Percentiles rank a stretch among this genome's conserved stretches.
phyloP scores from a whole-genome alignment of 345 rosid species.

The Gossypium mustelinum region DNA sequence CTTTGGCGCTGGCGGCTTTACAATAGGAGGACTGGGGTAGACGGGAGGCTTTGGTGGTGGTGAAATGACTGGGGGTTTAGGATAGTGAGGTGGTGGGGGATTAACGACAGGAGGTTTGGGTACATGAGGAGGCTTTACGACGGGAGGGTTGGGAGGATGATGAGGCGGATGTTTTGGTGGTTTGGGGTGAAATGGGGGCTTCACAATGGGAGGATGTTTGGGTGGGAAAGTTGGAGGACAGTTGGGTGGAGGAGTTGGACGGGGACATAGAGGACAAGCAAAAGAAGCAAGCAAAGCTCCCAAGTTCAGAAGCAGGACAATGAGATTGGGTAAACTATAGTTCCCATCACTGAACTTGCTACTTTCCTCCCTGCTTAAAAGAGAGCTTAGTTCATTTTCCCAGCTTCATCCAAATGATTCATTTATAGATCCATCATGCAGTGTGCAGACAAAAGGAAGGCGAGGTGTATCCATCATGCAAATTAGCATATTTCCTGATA shows the following conservation, averaged over 20 bases:
- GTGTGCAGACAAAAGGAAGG: background rate
- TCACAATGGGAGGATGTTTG: conserved; percentile 30
- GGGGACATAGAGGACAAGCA: conserved; percentile 44
- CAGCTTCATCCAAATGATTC: background rate
- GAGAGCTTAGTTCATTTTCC: background rate
- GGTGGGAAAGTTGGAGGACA: conserved; percentile 30
- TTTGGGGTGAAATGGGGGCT: conserved; percentile 33
- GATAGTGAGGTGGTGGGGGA: conserved; percentile 16
- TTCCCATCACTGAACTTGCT: background rate
- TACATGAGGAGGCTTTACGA: too few species aligned
- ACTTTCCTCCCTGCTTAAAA: background rate
- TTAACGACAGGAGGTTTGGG: conserved; percentile 6
- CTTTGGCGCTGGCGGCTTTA: conserved; percentile 8
- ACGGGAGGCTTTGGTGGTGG: conserved; percentile 9
- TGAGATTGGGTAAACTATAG: background rate
- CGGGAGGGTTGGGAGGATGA: background rate
- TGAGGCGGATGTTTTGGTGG: conserved; percentile 24
- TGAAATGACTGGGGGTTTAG: conserved; percentile 15
- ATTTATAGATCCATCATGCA: conserved; percentile 3
- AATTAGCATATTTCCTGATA: background rate
- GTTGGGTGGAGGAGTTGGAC: conserved; percentile 34
- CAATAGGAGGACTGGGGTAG: conserved; percentile 14
- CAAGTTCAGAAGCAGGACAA: conserved; percentile 29
- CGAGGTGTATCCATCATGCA: background rate
- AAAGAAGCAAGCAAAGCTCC: conserved; percentile 27